Evolutionary conservation across 768 basidiomycete species (phyloP), one percentile per base, ranked within the genome.

Genomic region (Hericium coralloides): DNA sequence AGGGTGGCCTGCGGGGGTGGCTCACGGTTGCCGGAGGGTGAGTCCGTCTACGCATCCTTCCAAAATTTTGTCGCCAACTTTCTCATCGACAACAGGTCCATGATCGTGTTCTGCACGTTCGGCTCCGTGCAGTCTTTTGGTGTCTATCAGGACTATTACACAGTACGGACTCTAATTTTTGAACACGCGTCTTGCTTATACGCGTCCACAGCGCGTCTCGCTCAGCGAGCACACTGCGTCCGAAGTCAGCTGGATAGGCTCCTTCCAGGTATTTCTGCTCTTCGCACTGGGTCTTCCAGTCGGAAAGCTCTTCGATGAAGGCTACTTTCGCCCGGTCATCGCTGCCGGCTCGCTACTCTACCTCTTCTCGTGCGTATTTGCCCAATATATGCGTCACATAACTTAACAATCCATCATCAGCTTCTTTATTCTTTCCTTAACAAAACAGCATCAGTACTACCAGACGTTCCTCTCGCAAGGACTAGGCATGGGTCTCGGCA

Each of bases 401-500:
- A 49, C n/a, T 18, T 49, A 15, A 15, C 9, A 15, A 25, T 25
- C 8, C 12, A 14, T 23, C 12, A 7, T 15, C 54, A 78, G 77
- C 47, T 66, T 74, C 15, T 80, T 81, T 66, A 77, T 81, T 74
- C 64, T 82, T 7, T 80, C 79, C 2, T 66, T 81, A 4, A 71
- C 69, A 0, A 67, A 78, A 57, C 78, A 77, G 0, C 69, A 76
- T 47, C 71, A 76, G 53, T 79, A 75, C 63, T 80, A 79, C 55
- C 79, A 81, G 59, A 71, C 76, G 17, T 78, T 83, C 60, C 70
- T 84, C 2, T 70, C 78, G 0, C 81, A 84, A 68, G 81, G 79
- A 0, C 66, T 83, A 7, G 81, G 78, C 0, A 76, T 78, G 71
- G 83, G 83, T 0, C 65, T 82, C 17, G 80, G 81, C 20, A 75